Evolutionary conservation across 164 flowering plant genomes (phyloP), one percentile per base, ranked within the genome.

Genomic region (Tinospora cordifolia): DNA sequence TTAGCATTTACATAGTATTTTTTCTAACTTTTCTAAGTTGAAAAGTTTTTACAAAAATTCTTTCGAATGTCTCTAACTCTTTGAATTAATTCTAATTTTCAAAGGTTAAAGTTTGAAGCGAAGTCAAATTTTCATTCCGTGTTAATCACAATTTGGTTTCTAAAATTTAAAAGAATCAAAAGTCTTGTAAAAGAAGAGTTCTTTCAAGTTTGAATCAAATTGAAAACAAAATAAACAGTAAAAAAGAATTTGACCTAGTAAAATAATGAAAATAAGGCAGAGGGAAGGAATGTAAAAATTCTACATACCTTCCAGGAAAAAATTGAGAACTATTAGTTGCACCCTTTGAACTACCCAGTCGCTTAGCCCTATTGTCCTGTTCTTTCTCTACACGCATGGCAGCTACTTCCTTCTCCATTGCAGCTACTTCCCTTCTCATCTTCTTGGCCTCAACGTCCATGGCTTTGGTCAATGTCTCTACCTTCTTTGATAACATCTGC

Each of bases 361-460:
- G 75, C 83, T 87, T 91, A 54, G 96, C 82, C 70, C 89, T 88
- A 68, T 79, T 88, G 66, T 90, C 97, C 51, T 90, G 97, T 62
- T 87, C 98, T 79, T 91, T 93, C 15, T 90, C 98, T 59, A 86
- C 88, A 63, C 98, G 96, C 87, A 93, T 90, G 68, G 98, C 92
- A 81, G 97, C 87, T 62, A 93, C 93, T 81, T 93, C 97, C 83
- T 91, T 93, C 79, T 91, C 98, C 97, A 91, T 93, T 15, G 88
- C 93, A 75, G 96, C 91, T 67, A 93, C 98, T 79, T 93, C 98
- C 72, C 98, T 90, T 80, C 96, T 84, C 98, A 91, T 91, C 79
- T 91, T 93, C 83, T 87, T 93, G 46, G 98, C 97, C 84, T 93
- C 98, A 67, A 93, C 93, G 78, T 93, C 98, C 97, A 93, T 93